Evolutionary conservation across 768 basidiomycete genomes (phyloP).

Genomic region (Galerina marginata): DNA sequence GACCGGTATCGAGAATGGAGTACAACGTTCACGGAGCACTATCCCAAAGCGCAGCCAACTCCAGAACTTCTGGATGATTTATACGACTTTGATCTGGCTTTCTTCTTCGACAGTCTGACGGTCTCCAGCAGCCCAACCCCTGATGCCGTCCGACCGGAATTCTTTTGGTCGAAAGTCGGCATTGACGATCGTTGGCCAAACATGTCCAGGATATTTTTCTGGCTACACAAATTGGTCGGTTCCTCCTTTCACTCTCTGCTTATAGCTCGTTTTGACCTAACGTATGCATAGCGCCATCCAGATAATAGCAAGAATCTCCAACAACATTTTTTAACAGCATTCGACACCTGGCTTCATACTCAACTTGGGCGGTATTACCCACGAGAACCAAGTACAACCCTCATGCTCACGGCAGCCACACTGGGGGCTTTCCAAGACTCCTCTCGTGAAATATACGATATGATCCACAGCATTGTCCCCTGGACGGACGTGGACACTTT

Average conservation of each 20-base stretch:
- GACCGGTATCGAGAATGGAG: background rate
- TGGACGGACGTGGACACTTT: slow-evolving; percentile 8
- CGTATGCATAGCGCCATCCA: background rate
- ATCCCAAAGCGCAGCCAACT: background rate
- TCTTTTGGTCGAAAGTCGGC: slow-evolving; percentile 5
- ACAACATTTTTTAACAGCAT: background rate
- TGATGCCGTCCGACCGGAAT: background rate
- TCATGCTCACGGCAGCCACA: background rate
- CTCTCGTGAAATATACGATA: background rate
- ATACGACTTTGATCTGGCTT: slow-evolving; percentile 1
- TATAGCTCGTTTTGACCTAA: background rate
- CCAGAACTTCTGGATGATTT: slow-evolving; percentile 5
- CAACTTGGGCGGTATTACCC: slow-evolving; percentile 1
- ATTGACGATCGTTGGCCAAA: slow-evolving; percentile 16
- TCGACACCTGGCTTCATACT: slow-evolving; percentile 2
- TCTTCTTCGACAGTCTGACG: background rate
- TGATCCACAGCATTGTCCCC: background rate
- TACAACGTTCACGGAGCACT: background rate
- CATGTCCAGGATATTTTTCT: background rate
- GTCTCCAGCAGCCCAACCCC: background rate
- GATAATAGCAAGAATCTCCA: background rate
- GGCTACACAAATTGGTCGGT: slow-evolving; percentile 6
- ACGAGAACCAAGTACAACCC: background rate
- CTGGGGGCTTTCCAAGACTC: background rate
- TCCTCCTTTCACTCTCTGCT: background rate